phyloP scores from a whole-genome alignment of 2,329 filamentous ascomycete genomes.

The Monilinia fructigena region DNA sequence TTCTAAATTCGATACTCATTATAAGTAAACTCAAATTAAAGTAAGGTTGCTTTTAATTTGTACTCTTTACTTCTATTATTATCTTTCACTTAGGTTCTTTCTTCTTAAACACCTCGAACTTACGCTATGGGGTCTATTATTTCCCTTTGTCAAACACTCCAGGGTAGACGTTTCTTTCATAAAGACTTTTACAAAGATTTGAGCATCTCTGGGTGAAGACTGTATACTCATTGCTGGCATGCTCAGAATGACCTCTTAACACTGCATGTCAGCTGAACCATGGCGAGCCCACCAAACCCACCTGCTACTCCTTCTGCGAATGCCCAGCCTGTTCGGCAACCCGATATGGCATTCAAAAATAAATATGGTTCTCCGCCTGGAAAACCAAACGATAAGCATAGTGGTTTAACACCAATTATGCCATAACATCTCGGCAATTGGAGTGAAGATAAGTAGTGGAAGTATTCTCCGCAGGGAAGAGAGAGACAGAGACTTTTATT shows the following conservation, averaged over 20 bases:
- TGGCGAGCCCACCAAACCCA: background rate
- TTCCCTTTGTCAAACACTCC: background rate
- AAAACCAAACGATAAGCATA: background rate
- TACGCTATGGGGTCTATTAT: background rate
- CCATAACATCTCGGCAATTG: background rate
- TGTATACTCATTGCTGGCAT: background rate
- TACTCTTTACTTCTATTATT: background rate
- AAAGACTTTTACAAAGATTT: background rate
- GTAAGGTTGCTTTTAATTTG: too few relatives aligned
- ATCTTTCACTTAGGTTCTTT: background rate
- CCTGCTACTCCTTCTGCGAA: background rate
- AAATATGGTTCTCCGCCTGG: slow-evolving; percentile 3
- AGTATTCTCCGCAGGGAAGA: background rate
- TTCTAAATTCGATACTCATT: too few relatives aligned
- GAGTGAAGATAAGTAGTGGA: background rate
- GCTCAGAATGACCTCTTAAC: background rate
- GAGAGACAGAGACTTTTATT: background rate
- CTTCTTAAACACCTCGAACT: background rate
- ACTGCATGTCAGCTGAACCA: background rate
- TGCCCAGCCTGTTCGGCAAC: background rate
- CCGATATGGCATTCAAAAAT: background rate
- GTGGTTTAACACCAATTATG: slow-evolving; percentile 6
- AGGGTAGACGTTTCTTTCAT: background rate
- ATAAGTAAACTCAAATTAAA: too few relatives aligned
- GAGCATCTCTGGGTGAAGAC: background rate